These are phyloP conservation scores for Penicillium nucicola DNA, from an alignment of 495 filamentous ascomycete genomes.

Conservation along the genomic window DNA sequence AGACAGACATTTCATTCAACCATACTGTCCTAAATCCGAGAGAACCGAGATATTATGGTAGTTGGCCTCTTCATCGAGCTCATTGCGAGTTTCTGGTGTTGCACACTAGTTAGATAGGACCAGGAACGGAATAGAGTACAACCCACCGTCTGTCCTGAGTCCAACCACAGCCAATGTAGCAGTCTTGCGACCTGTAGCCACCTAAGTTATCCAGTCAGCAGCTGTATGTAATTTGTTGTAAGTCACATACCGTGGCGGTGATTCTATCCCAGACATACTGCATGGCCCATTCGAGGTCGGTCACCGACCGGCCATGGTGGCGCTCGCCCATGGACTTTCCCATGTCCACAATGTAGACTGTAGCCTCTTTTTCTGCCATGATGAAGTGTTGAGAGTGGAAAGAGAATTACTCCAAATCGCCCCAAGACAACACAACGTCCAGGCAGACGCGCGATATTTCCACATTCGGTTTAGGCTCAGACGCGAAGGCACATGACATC, in stretches of 20 bases:
- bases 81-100: slow-evolving; percentile 62
- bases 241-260: slow-evolving; percentile 62
- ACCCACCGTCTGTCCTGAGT: slow-evolving; percentile 68
- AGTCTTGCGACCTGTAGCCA: slow-evolving; percentile 80
- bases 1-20: background rate
- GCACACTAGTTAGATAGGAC: slow-evolving; percentile 1
- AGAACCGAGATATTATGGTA: slow-evolving; percentile 79
- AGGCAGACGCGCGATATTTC: slow-evolving; percentile 51
- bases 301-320: slow-evolving; percentile 68
- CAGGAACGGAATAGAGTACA: background rate
- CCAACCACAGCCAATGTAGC: slow-evolving; percentile 77
- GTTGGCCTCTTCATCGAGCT: slow-evolving; percentile 56
- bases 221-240: background rate
- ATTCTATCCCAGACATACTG: slow-evolving; percentile 97
- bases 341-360: slow-evolving; percentile 87
- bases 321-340: slow-evolving; percentile 77
- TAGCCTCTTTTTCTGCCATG: slow-evolving; percentile 95
- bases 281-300: slow-evolving; percentile 87
- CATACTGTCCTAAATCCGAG: slow-evolving; percentile 65
- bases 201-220: slow-evolving; percentile 33
- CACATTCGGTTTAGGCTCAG: slow-evolving; percentile 28
- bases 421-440: slow-evolving; percentile 9
- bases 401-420: background rate
- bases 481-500: slow-evolving; percentile 48
- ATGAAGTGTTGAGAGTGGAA: slow-evolving; percentile 7